Base-by-base conservation (phyloP, 2,329 filamentous ascomycete species). In the Neofusicoccum ribis region DNA sequence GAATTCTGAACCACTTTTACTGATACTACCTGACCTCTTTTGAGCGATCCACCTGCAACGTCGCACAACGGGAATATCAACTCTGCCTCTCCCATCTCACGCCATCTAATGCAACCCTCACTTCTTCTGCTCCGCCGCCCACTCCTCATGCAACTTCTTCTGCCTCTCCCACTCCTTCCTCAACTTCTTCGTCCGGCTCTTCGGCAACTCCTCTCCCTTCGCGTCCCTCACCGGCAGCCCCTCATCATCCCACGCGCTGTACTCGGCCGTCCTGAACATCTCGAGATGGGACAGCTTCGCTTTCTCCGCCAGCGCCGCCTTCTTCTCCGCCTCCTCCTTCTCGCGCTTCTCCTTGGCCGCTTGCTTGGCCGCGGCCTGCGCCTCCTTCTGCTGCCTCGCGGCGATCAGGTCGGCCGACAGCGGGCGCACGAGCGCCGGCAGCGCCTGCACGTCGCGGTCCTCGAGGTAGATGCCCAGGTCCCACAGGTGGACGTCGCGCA, bases 151-250 rank as follows among this genome's bases (percentile, higher is more conserved):
- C 66, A 86, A 77, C 84, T 94, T 96, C 84, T 93, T 95, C 81
- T 97, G 94, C 75, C 84, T 88, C 71, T 96, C 91, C 91, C 91
- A 96, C 64, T 92, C 89, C 83, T 97, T 97, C 79, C 84, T 89
- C 70, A 97, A 77, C 81, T 92, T 93, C 84, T 97, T 97, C 59
- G 80, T 73, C 73, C 88, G 86, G 66, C 85, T 90, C 83, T 97
- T 97, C 4, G 91, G 86, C 43, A 97, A 83, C 70, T 96, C 92
- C 67, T 87, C 88, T 0, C 92, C 93, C 37, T 91, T 88, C 67
- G 87, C 88, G 75, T 93, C 87, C 78, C 88, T 91, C 0, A 86
- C 90, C 2, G 94, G 93, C 68, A 97, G 68, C 0, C 93, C 93
- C 65, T 94, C 89, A 5, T 85, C 88, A 73, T 97, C 92, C 91